These are phyloP conservation scores for Penicillium chermesinum DNA, from an alignment of 495 filamentous ascomycete genomes.

Conservation along the genomic window DNA sequence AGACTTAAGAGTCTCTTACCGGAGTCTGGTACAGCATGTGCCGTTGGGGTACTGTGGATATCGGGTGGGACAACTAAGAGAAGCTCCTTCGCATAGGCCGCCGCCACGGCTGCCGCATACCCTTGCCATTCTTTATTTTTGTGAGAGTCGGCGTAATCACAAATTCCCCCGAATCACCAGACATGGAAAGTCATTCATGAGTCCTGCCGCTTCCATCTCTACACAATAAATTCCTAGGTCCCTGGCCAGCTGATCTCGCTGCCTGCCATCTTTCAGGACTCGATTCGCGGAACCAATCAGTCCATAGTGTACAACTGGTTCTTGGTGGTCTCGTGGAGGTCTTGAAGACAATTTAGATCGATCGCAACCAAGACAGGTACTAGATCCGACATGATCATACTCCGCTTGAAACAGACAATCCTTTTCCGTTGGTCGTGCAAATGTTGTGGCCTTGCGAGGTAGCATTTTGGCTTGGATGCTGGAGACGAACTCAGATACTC, in stretches of 20 bases:
- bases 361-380: conserved; percentile 18
- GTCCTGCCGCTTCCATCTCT: conserved; percentile 45
- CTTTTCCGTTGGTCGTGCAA: conserved; percentile 10
- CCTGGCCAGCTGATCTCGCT: conserved; percentile 17
- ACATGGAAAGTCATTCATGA: conserved; percentile 35
- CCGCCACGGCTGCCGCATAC: conserved; percentile 36
- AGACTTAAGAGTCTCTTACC: conserved; percentile 9
- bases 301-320: conserved; percentile 23
- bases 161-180: conserved; percentile 38
- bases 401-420: conserved; percentile 26
- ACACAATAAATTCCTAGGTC: conserved; percentile 22
- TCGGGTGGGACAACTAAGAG: conserved; percentile 14
- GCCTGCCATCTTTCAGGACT: conserved; percentile 17
- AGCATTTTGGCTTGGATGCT: conserved; percentile 4
- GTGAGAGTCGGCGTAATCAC: conserved; percentile 41
- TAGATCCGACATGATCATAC: conserved; percentile 22
- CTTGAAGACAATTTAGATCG: conserved; percentile 9
- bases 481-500: conserved; percentile 8
- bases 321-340: conserved; percentile 10
- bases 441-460: conserved; percentile 7
- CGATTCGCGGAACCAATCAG: conserved; percentile 24
- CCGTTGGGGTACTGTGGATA: conserved; percentile 5
- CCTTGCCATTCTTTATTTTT: conserved; percentile 38
- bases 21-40: conserved; percentile 10
- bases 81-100: conserved; percentile 32